Evolutionary conservation across 2,329 filamentous ascomycete species (phyloP), one percentile per base, ranked within the genome.

Genomic region (Fusarium sp.): DNA sequence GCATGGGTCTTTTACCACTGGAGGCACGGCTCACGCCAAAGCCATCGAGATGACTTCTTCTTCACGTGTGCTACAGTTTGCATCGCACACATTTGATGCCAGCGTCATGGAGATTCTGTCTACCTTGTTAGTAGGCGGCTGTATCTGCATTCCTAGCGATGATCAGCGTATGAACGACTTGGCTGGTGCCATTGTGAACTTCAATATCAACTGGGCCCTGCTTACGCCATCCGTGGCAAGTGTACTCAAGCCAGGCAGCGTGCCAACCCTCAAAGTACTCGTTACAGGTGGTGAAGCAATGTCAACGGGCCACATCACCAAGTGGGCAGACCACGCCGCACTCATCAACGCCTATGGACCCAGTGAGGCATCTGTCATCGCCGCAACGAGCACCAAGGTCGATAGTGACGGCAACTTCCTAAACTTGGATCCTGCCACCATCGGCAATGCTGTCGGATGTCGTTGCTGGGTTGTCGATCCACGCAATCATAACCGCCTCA

Each of bases 51-150:
- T 64, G 55, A 52, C 42, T 1, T 40, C 55, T 0, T 2, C 38
- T 4, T 64, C 61, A 5, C 70, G 55, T 25, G 71, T 60, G 34
- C 53, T 64, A 0, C 61, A 64, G 7, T 64, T 64, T 5, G 61
- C 60, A 0, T 64, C 61, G 1, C 46, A 64, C 3, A 61, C 55
- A 0, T 64, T 64, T 1, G 61, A 64, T n/a, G 61, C 61, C 0
- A 63, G 58, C 8, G 60, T 73, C n/a, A 61, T 66, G 22, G 69
- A 73, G 29, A 65, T 67, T 0, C 29, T 73, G 0, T 57, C 59
- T 0, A 65, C 68, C 0, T 48, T 74, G 9, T 45, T 67, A 3
- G 50, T 58, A 2, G 70, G 69, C 2, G 72, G 61, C 0, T 64
- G 61, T 0, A 34, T 64, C 4, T 64, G 61, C 0, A 57, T 68